phyloP scores from a whole-genome alignment of 2,329 filamentous ascomycete genomes.

The Beauveria caledonica region DNA sequence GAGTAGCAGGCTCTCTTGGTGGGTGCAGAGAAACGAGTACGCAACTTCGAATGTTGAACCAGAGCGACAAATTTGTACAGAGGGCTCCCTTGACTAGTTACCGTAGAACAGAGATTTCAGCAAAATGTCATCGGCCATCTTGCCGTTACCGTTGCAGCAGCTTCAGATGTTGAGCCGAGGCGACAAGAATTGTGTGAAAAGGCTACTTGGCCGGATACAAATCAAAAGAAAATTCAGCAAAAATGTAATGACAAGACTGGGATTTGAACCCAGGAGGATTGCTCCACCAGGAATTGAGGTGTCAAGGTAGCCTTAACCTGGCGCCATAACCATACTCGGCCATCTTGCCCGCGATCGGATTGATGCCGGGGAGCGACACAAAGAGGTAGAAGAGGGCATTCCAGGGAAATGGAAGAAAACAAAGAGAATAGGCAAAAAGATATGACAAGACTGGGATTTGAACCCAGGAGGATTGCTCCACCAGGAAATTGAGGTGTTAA shows the following conservation, averaged over 20 bases:
- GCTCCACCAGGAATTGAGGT: constrained; percentile 23
- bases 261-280: constrained; percentile 30
- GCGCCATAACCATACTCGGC: constrained; percentile 29
- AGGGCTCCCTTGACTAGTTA: no score
- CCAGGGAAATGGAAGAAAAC: background rate
- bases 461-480: constrained; percentile 30
- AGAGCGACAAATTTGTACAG: no score
- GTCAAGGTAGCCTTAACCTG: constrained; percentile 26
- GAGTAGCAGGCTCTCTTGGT: no score
- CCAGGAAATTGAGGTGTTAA: constrained; percentile 22
- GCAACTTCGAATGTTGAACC: no score
- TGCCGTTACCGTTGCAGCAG: no score
- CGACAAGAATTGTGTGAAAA: no score
- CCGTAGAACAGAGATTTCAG: no score
- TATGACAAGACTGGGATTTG: constrained; percentile 28
- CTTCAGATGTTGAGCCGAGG: no score
- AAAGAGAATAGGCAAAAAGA: background rate
- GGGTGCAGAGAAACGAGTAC: no score
- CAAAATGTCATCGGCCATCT: no score
- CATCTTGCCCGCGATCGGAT: constrained; percentile 20
- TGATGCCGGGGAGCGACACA: background rate
- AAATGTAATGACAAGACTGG: constrained; percentile 22
- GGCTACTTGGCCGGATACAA: no score
- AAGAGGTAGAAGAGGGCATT: background rate
- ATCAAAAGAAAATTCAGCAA: background rate